Percentiles rank a stretch among this genome's conserved stretches.
Conservation (phyloP, 257 asterid genomes). For the Parsonsia alboflavescens region DNA sequence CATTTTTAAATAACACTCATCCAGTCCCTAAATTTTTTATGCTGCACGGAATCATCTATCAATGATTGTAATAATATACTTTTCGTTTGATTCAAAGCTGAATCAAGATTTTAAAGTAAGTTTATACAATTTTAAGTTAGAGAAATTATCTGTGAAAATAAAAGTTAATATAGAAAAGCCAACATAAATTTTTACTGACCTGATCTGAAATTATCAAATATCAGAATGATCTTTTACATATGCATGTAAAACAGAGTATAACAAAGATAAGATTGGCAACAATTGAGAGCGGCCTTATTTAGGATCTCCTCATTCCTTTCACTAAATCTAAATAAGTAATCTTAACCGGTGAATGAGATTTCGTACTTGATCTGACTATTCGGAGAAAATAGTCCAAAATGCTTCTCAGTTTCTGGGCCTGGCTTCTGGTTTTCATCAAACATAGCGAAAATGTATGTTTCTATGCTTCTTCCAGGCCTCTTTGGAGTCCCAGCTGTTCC, state of each 20-base stretch:
- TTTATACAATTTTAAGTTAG: too few species aligned
- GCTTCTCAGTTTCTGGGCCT: slow-evolving; percentile 15
- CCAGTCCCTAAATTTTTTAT: too few species aligned
- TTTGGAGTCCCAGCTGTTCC: slow-evolving; percentile 21
- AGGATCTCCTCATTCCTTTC: neutral
- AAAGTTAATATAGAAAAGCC: neutral
- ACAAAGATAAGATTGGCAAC: neutral
- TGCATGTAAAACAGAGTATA: neutral
- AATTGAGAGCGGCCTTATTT: slow-evolving; percentile 3
- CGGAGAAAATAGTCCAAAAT: slow-evolving; percentile 27
- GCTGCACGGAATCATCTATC: too few species aligned
- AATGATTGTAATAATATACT: too few species aligned
- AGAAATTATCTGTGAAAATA: too few species aligned
- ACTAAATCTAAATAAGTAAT: neutral
- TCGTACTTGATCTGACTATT: slow-evolving; percentile 17
- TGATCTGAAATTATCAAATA: neutral
- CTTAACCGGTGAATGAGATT: slow-evolving; percentile 11
- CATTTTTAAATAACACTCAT: too few species aligned
- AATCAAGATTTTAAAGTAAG: too few species aligned
- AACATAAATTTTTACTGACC: neutral
- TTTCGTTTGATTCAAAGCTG: too few species aligned
- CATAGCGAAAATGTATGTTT: slow-evolving; percentile 27
- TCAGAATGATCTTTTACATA: neutral
- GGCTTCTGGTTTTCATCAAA: slow-evolving; percentile 27
- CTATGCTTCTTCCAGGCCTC: slow-evolving; percentile 21